phyloP scores from a whole-genome alignment of 2,329 filamentous ascomycete genomes.

The Colletotrichum paranaense region DNA sequence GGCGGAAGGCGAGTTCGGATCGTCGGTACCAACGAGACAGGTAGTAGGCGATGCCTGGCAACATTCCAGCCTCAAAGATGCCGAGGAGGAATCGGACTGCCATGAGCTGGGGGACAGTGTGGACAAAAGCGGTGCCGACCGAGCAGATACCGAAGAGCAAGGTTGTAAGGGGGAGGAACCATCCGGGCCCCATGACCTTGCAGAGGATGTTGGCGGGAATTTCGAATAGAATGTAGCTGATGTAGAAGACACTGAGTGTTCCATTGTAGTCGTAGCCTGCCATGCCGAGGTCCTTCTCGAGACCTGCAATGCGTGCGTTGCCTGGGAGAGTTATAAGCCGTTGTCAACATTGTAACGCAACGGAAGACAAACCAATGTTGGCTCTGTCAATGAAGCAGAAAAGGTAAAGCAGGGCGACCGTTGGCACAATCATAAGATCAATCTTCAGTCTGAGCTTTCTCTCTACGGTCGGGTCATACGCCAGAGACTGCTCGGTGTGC shows the following conservation, averaged over 20 bases:
- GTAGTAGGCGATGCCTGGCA: conserved; percentile 75
- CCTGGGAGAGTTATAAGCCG: conserved; percentile 47
- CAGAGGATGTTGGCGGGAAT: conserved; percentile 72
- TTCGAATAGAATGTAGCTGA: conserved; percentile 74
- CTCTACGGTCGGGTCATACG: conserved; percentile 44
- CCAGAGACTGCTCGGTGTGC: not conserved
- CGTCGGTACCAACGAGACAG: conserved; percentile 72
- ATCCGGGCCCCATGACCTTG: conserved; percentile 73
- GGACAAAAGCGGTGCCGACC: conserved; percentile 70
- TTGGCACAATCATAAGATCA: conserved; percentile 70
- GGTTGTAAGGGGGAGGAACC: conserved; percentile 69
- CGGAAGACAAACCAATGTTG: conserved; percentile 65
- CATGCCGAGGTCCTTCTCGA: conserved; percentile 66
- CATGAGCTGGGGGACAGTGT: conserved; percentile 56
- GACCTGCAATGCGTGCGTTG: conserved; percentile 69
- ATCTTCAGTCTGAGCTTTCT: conserved; percentile 66
- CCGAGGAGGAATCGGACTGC: conserved; percentile 71
- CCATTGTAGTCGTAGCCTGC: conserved; percentile 70
- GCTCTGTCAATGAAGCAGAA: conserved; percentile 77
- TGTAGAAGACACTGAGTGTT: conserved; percentile 71
- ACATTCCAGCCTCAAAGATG: conserved; percentile 73
- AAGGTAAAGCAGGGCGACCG: conserved; percentile 71
- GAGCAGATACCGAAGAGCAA: conserved; percentile 69
- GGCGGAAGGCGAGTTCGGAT: conserved; percentile 70
- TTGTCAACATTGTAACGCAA: not conserved